Conservation (phyloP, 768 basidiomycete genomes). For the Russula abietina region DNA sequence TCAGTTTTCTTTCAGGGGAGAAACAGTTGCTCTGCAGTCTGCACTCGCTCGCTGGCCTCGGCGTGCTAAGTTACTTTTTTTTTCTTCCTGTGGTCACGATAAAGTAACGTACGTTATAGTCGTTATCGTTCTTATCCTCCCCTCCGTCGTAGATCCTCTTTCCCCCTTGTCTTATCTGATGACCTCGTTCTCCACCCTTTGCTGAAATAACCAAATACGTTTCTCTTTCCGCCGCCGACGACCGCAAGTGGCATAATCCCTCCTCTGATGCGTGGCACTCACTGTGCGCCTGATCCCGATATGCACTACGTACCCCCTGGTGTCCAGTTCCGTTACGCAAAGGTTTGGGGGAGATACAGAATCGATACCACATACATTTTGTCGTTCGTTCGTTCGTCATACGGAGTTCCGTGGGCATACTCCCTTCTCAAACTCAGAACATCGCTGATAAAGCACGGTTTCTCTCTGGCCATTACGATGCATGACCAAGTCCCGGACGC, state of each 20-base stretch:
- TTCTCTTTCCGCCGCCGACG: background rate
- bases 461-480: background rate
- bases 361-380: too few species aligned
- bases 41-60: too few species aligned
- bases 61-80: background rate
- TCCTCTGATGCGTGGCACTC: background rate
- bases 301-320: background rate
- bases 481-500: background rate
- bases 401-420: background rate
- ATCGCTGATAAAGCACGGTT: background rate
- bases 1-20: background rate
- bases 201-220: background rate
- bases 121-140: background rate
- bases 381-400: conserved; percentile 2
- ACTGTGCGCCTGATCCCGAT: background rate
- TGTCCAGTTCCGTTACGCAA: background rate
- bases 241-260: background rate
- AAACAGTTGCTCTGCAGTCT: background rate
- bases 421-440: background rate
- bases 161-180: conserved; percentile 9
- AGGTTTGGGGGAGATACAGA: background rate
- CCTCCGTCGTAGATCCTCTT: background rate
- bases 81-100: background rate
- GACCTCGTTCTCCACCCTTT: background rate
- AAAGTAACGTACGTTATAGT: background rate